A percentile compares a stretch with the other conserved stretches of the same genome.
Evolutionary conservation across 1,284 basidiomycete species (phyloP).

Genomic region (Moniliella sp.): DNA sequence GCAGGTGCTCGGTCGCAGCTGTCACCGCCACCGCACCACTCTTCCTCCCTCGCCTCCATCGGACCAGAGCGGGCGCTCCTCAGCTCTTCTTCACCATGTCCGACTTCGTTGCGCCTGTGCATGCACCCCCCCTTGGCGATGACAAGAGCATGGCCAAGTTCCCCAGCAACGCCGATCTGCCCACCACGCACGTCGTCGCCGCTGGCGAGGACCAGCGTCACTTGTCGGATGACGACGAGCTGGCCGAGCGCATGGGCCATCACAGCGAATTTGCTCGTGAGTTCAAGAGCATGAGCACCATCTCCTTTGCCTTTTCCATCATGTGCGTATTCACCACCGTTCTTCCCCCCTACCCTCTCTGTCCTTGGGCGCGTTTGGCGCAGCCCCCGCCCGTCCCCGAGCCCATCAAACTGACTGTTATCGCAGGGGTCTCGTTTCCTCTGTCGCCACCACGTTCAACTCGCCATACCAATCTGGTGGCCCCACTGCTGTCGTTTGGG

Average conservation of each 20-base stretch:
- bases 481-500: slow-evolving; percentile 25
- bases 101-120: no score
- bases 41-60: no score
- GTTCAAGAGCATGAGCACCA: slow-evolving; percentile 29
- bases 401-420: background rate
- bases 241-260: slow-evolving; percentile 23
- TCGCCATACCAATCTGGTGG: slow-evolving; percentile 22
- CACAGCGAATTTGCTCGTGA: slow-evolving; percentile 30
- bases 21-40: no score
- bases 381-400: background rate
- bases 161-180: no score
- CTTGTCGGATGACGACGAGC: no score
- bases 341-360: background rate
- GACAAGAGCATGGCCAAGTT: no score
- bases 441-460: slow-evolving; percentile 30
- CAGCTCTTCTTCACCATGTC: no score
- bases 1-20: no score
- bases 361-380: background rate
- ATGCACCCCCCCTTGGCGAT: no score
- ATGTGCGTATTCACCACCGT: slow-evolving; percentile 6
- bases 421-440: slow-evolving; percentile 23
- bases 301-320: slow-evolving; percentile 29
- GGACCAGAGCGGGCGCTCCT: no score
- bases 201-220: no score
- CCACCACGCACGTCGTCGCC: no score